phyloP scores from a whole-genome alignment of 1,284 basidiomycete species.

The Athelia psychrophila region DNA sequence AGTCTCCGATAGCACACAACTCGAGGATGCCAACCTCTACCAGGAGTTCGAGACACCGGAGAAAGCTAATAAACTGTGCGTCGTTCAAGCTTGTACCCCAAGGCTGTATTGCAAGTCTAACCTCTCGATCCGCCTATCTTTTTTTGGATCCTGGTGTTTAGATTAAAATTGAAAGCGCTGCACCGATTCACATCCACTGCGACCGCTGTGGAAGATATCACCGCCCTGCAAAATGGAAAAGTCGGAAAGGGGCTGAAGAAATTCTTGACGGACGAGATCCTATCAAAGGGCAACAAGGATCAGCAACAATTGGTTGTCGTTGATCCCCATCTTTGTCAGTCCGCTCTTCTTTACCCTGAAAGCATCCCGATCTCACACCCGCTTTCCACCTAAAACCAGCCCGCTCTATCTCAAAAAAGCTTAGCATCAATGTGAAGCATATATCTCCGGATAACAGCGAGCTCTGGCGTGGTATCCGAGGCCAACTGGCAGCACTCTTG shows the following conservation, averaged over 20 bases:
- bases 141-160: conserved; percentile 27
- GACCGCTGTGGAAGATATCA: conserved; percentile 98
- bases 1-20: conserved; percentile 87
- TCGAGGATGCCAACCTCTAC: conserved; percentile 84
- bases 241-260: conserved; percentile 91
- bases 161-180: conserved; percentile 91
- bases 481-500: conserved; percentile 84
- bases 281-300: conserved; percentile 86
- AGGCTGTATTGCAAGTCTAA: background rate
- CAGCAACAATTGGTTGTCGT: conserved; percentile 67
- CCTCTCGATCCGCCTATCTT: conserved; percentile 2
- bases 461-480: conserved; percentile 94
- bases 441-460: conserved; percentile 54
- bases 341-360: conserved; percentile 3
- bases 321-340: conserved; percentile 88
- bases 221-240: conserved; percentile 90
- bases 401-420: conserved; percentile 88
- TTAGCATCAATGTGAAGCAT: conserved; percentile 82
- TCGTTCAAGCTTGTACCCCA: conserved; percentile 13
- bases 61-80: conserved; percentile 88
- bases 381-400: conserved; percentile 37
- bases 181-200: conserved; percentile 97
- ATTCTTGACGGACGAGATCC: conserved; percentile 87
- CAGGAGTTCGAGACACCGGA: conserved; percentile 93
- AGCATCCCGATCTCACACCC: background rate